A percentile compares a stretch with the other conserved stretches of the same genome.
Evolutionary conservation across 441 rosid genomes (phyloP).

Genomic region (Geranium incanum): DNA sequence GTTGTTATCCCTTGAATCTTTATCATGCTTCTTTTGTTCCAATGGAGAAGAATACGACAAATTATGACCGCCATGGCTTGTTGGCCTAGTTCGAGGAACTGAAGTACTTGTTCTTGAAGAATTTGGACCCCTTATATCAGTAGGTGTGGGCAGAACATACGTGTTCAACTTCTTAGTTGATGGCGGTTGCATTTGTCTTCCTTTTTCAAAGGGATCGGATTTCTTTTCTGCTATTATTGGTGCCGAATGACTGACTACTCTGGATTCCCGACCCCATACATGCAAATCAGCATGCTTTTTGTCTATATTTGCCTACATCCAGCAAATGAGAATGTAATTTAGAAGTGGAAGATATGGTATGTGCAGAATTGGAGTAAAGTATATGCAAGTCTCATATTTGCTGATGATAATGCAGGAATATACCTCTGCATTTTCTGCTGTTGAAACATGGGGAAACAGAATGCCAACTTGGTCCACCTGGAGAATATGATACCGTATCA

Average conservation of each 20-base stretch:
- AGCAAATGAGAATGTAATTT: constrained; percentile 5
- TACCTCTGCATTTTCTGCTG: constrained; percentile 48
- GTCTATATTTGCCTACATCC: constrained; percentile 44
- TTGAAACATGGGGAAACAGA: constrained; percentile 40
- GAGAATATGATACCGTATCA: constrained; percentile 8
- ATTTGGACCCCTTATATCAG: constrained; percentile 37
- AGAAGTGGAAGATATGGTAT: neutral
- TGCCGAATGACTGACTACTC: constrained; percentile 68
- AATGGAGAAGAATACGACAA: constrained; percentile 73
- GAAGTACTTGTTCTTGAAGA: constrained; percentile 40
- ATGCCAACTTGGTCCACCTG: constrained; percentile 60
- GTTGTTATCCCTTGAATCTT: constrained; percentile 33
- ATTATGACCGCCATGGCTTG: constrained; percentile 41
- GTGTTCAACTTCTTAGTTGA: constrained; percentile 40
- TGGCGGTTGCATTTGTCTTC: constrained; percentile 44
- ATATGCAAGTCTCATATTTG: neutral
- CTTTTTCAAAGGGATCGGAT: constrained; percentile 50
- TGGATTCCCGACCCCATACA: constrained; percentile 36
- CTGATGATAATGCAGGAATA: constrained; percentile 16
- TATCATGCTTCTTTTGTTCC: constrained; percentile 63
- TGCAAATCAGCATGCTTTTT: constrained; percentile 40
- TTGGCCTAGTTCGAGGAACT: constrained; percentile 36
- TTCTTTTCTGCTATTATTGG: constrained; percentile 78
- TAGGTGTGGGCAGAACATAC: constrained; percentile 79
- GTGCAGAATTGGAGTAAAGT: neutral